These are phyloP conservation scores for Huntiella abstrusa DNA, from an alignment of 2,329 filamentous ascomycete species.

Conservation along the genomic window DNA sequence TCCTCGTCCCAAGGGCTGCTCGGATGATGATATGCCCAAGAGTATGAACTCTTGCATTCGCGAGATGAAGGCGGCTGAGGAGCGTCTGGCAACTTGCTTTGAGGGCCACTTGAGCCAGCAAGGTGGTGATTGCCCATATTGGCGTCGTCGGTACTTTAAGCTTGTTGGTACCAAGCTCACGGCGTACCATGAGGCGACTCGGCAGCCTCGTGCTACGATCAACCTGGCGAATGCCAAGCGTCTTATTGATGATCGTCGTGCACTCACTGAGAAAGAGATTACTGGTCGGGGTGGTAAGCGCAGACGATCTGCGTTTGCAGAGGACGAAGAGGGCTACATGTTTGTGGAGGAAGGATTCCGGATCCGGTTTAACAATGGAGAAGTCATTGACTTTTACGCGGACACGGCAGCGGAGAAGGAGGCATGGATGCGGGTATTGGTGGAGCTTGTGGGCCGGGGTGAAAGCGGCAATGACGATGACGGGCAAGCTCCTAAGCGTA, in stretches of 20 bases:
- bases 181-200: conserved; percentile 86
- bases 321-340: conserved; percentile 98
- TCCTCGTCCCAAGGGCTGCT: conserved; percentile 68
- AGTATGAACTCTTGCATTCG: conserved; percentile 95
- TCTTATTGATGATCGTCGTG: conserved; percentile 76
- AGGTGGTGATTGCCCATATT: conserved; percentile 96
- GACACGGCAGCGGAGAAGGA: conserved; percentile 78
- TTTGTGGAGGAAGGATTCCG: conserved; percentile 99
- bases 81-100: conserved; percentile 55
- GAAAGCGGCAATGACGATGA: conserved; percentile 26
- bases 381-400: conserved; percentile 96
- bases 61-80: conserved; percentile 80
- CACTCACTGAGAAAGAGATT: conserved; percentile 68
- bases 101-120: conserved; percentile 90
- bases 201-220: conserved; percentile 90
- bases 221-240: conserved; percentile 86
- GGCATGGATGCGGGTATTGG: conserved; percentile 79
- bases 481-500: conserved; percentile 25
- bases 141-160: conserved; percentile 95
- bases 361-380: conserved; percentile 93
- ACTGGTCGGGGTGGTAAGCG: conserved; percentile 58
- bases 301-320: conserved; percentile 85
- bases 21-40: conserved; percentile 96
- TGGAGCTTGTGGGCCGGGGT: conserved; percentile 45
- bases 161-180: conserved; percentile 79